A percentile compares a stretch with the other conserved stretches of the same genome.
These are phyloP conservation scores for Lenzites betulinus DNA, from an alignment of 768 basidiomycete genomes.

Conservation along the genomic window DNA sequence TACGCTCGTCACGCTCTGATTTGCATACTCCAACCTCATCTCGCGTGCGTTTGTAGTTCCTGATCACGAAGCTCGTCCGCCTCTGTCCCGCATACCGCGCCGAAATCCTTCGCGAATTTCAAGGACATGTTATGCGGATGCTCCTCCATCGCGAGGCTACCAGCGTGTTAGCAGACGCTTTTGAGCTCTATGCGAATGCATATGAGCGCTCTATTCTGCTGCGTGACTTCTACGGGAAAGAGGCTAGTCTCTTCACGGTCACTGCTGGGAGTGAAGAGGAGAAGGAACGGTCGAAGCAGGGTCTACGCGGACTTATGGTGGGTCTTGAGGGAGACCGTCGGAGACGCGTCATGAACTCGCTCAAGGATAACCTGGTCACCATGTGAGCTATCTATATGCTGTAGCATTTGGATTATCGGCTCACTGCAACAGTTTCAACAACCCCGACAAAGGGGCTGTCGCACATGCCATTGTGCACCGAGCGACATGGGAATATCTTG, in stretches of 20 bases:
- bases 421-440: slow-evolving; percentile 69
- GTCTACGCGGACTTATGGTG: slow-evolving; percentile 68
- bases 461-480: slow-evolving; percentile 89
- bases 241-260: slow-evolving; percentile 71
- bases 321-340: slow-evolving; percentile 62
- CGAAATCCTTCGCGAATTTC: slow-evolving; percentile 78
- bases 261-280: slow-evolving; percentile 59
- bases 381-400: slow-evolving; percentile 55
- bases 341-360: slow-evolving; percentile 62
- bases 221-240: slow-evolving; percentile 90
- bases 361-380: slow-evolving; percentile 73
- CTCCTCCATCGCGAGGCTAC: slow-evolving; percentile 86
- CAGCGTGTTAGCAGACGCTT: slow-evolving; percentile 82
- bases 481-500: slow-evolving; percentile 83
- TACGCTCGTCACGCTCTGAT: slow-evolving; percentile 31
- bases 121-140: slow-evolving; percentile 71
- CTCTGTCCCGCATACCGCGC: slow-evolving; percentile 72
- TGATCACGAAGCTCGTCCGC: slow-evolving; percentile 79
- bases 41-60: slow-evolving; percentile 51
- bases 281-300: slow-evolving; percentile 64
- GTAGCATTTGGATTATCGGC: neutral
- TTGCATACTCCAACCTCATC: neutral
- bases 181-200: slow-evolving; percentile 83
- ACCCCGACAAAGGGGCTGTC: slow-evolving; percentile 86
- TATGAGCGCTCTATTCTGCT: slow-evolving; percentile 81